These are phyloP conservation scores for Pugionium dolabratum DNA, from an alignment of 345 rosid genomes.

Conservation along the genomic window DNA sequence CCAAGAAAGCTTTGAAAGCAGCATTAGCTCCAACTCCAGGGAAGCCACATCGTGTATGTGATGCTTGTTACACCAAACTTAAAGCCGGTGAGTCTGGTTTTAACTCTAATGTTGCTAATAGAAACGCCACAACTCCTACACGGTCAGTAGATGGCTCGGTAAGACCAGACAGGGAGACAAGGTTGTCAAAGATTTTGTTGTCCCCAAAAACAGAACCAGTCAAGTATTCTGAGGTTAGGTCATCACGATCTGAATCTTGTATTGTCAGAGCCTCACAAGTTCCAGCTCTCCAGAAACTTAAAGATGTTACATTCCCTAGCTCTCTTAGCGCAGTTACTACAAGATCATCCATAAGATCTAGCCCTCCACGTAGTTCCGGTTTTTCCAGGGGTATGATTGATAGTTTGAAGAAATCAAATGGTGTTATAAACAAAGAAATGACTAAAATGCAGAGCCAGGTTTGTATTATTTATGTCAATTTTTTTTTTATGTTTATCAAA, in stretches of 20 bases:
- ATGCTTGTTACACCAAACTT: constrained; percentile 80
- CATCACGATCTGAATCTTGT: constrained; percentile 60
- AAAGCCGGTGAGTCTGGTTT: constrained; percentile 71
- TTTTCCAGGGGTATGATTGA: constrained; percentile 75
- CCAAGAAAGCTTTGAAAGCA: constrained; percentile 88
- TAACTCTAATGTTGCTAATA: constrained; percentile 33
- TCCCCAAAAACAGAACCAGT: constrained; percentile 68
- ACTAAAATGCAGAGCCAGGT: constrained; percentile 76
- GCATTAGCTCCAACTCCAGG: constrained; percentile 99
- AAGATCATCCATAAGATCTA: constrained; percentile 62
- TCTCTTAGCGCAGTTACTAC: constrained; percentile 54
- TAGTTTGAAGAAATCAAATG: constrained; percentile 86
- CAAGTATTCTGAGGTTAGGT: constrained; percentile 66
- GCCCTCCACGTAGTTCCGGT: constrained; percentile 65
- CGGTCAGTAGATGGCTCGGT: constrained; percentile 55
- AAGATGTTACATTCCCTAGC: constrained; percentile 75
- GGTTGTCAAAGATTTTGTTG: constrained; percentile 59
- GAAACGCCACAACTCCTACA: constrained; percentile 48
- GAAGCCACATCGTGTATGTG: constrained; percentile 96
- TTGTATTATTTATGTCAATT: background rate
- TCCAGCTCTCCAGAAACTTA: constrained; percentile 62
- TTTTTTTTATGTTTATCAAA: background rate
- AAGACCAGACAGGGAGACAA: constrained; percentile 48
- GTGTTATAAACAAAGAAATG: constrained; percentile 73
- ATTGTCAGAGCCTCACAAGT: constrained; percentile 72